A percentile compares a stretch with the other conserved stretches of the same genome.
phyloP scores from a whole-genome alignment of 2,329 filamentous ascomycete species.

The Talaromyces sp. region DNA sequence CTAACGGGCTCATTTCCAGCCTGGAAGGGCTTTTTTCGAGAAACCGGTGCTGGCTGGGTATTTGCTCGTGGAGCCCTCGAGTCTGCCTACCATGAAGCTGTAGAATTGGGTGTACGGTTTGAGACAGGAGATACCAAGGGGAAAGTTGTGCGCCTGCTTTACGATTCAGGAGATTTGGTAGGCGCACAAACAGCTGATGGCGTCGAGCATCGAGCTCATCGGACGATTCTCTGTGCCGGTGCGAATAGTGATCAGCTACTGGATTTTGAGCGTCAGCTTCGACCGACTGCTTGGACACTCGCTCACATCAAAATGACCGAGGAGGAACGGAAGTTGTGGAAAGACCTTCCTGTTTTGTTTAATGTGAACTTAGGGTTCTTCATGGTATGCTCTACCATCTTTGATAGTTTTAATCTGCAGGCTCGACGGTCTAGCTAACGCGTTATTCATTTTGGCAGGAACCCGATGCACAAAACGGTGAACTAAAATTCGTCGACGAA shows the following conservation, averaged over 20 bases:
- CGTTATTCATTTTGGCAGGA: constrained; percentile 31
- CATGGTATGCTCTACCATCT: no score
- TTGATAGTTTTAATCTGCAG: no score
- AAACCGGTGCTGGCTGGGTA: constrained; percentile 52
- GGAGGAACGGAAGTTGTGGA: constrained; percentile 48
- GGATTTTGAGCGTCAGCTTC: constrained; percentile 48
- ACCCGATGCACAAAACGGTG: constrained; percentile 40
- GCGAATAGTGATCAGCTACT: constrained; percentile 44
- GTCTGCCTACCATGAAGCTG: constrained; percentile 47
- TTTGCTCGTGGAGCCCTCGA: constrained; percentile 50
- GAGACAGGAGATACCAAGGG: constrained; percentile 43
- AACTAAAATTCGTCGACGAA: constrained; percentile 50
- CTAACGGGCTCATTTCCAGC: constrained; percentile 43
- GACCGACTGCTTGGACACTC: constrained; percentile 53
- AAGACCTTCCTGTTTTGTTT: constrained; percentile 51
- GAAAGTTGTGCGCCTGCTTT: constrained; percentile 39
- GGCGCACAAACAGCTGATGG: constrained; percentile 44
- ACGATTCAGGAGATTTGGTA: constrained; percentile 36
- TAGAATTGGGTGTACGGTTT: constrained; percentile 47
- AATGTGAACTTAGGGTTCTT: constrained; percentile 52
- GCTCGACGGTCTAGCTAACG: no score
- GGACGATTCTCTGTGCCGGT: constrained; percentile 46
- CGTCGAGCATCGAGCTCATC: constrained; percentile 35
- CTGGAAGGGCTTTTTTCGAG: constrained; percentile 47
- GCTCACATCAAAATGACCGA: constrained; percentile 52